Evolutionary conservation across 2,329 filamentous ascomycete species (phyloP), one percentile per base, ranked within the genome.

Genomic region (Diaporthe batatas): DNA sequence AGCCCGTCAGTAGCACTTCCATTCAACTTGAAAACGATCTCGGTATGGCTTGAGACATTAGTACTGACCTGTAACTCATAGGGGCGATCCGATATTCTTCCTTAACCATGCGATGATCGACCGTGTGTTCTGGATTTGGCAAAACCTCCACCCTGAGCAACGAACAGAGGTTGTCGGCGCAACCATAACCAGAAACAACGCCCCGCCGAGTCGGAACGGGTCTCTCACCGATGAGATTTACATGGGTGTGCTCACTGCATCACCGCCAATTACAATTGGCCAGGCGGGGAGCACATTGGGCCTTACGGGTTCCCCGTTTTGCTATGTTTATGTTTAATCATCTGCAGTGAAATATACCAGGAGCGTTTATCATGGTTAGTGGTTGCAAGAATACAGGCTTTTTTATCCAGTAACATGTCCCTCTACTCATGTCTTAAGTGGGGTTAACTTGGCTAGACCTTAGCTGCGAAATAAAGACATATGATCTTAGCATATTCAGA

Each of bases 91-190:
- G 1, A 73, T 79, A 47, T 82, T 81, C 75, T 82, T 79, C 74
- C 78, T 81, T 65, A 79, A 81, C 69, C 80, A 81, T 59, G 77
- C 76, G n/a, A 75, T 78, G 55, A 73, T 82, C 2, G 80, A 81
- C 72, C 77, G 80, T 2, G 73, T 79, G 1, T 81, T 78, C 76
- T 82, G 79, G 79, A 78, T 81, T 44, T 82, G 80, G 80, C 80
- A 82, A 76, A 80, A 80, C 75, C 79, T 80, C 70, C 79, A 81
- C 70, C 77, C 77, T 2, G 77, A 76, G 29, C 76, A 74, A 5
- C 78, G 81, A 25, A 71, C 57, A 32, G 57, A 71, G 32, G 62
- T 67, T 18, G 62, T 67, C 16, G 62, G 62, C 6, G 62, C 47
- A 39, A 67, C 62, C 12, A 53, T 67, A 10, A 67, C 62, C 11